Conservation (phyloP, 441 rosid genomes). For the Jatropha podagrica region DNA sequence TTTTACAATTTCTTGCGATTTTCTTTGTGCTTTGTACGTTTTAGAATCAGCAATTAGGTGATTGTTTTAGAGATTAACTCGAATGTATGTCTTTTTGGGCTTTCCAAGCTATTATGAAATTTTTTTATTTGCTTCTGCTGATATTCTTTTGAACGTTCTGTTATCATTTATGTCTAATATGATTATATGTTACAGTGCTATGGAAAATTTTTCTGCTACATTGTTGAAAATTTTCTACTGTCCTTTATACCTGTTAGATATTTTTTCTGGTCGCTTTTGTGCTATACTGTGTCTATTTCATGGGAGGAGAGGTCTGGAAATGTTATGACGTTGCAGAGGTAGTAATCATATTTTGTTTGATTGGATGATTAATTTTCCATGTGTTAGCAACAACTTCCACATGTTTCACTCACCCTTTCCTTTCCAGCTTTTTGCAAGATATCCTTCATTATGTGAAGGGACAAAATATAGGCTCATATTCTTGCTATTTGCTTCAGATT, state of each 20-base stretch:
- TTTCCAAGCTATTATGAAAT: background rate
- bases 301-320: background rate
- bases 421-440: background rate
- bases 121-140: background rate
- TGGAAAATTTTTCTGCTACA: background rate
- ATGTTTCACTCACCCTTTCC: background rate
- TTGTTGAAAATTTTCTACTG: background rate
- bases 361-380: background rate
- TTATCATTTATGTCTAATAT: background rate
- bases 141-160: background rate
- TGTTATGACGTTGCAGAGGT: background rate
- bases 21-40: background rate
- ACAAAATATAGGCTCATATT: background rate
- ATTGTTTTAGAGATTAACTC: background rate
- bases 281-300: background rate
- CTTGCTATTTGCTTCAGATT: background rate
- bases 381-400: background rate
- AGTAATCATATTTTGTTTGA: background rate
- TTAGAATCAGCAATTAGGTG: background rate
- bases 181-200: background rate
- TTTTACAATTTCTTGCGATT: background rate
- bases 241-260: background rate
- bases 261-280: slow-evolving; percentile 4
- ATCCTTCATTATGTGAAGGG: background rate
- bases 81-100: background rate